Conservation (phyloP, 2,329 filamentous ascomycete genomes). For the Nannizzia gypsea region DNA sequence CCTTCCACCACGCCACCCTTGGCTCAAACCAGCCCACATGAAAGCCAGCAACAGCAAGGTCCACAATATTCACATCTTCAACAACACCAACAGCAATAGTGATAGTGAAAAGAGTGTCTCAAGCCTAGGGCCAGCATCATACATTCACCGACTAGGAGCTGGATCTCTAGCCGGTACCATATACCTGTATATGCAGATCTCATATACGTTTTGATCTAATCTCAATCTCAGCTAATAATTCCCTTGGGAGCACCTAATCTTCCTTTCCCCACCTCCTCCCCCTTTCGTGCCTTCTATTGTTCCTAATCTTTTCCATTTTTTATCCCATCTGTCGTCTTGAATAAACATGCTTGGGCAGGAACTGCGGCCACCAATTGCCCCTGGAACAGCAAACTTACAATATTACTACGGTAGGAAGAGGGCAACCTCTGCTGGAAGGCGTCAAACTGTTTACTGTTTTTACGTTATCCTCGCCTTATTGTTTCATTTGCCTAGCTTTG, state of each 20-base stretch:
- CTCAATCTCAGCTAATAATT: neutral
- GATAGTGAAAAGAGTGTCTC: neutral
- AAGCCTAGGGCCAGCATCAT: neutral
- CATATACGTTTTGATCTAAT: neutral
- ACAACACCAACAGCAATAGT: neutral
- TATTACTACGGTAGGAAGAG: conserved; percentile 6
- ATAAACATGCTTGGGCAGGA: neutral
- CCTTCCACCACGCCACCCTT: neutral
- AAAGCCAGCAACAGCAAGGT: neutral
- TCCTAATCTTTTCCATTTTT: neutral
- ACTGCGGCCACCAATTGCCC: neutral
- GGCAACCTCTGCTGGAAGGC: conserved; percentile 9
- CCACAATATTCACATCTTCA: neutral
- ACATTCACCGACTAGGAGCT: neutral
- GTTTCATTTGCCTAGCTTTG: conserved; percentile 3
- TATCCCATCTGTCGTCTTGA: neutral
- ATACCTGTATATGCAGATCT: neutral
- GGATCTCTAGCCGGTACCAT: neutral
- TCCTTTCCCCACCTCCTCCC: neutral
- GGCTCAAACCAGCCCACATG: neutral
- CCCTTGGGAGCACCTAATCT: neutral
- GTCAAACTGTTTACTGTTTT: conserved; percentile 1
- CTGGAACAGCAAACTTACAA: conserved; percentile 1
- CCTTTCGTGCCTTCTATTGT: neutral
- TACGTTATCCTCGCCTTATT: neutral